phyloP scores from a whole-genome alignment of 2,329 filamentous ascomycete genomes.

The Ascosphaera acerosa region DNA sequence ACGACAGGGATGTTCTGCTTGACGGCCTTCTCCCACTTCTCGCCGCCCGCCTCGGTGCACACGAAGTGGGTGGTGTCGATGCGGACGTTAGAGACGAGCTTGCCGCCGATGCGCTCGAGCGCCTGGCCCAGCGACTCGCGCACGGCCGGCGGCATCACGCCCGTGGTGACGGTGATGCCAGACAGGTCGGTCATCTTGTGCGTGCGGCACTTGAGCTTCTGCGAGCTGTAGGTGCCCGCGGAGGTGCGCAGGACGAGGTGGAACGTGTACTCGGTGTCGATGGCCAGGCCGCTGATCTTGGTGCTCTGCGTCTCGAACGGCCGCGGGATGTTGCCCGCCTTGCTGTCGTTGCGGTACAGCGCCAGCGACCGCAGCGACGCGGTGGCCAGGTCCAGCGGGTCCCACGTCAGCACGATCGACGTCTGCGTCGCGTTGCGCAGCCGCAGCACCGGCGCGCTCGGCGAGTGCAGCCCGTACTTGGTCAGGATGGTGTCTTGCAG shows the following conservation, averaged over 20 bases:
- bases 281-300: slow-evolving; percentile 87
- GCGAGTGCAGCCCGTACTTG: slow-evolving; percentile 61
- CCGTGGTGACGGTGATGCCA: slow-evolving; percentile 82
- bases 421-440: slow-evolving; percentile 96
- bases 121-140: slow-evolving; percentile 50
- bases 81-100: slow-evolving; percentile 65
- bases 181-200: slow-evolving; percentile 98
- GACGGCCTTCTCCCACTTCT: slow-evolving; percentile 84
- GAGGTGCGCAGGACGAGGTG: slow-evolving; percentile 76
- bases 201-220: slow-evolving; percentile 64
- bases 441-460: slow-evolving; percentile 51
- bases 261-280: slow-evolving; percentile 90
- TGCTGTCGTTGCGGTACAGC: slow-evolving; percentile 86
- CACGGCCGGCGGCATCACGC: slow-evolving; percentile 48
- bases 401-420: slow-evolving; percentile 96
- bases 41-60: slow-evolving; percentile 73
- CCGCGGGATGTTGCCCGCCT: slow-evolving; percentile 81
- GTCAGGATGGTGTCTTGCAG: slow-evolving; percentile 77
- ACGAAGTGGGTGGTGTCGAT: slow-evolving; percentile 99
- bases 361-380: slow-evolving; percentile 74
- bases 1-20: slow-evolving; percentile 98
- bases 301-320: slow-evolving; percentile 75
- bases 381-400: slow-evolving; percentile 76
- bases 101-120: slow-evolving; percentile 73
- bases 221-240: slow-evolving; percentile 64